These are phyloP conservation scores for Naganishia friedmannii DNA, from an alignment of 768 basidiomycete species.

Conservation along the genomic window DNA sequence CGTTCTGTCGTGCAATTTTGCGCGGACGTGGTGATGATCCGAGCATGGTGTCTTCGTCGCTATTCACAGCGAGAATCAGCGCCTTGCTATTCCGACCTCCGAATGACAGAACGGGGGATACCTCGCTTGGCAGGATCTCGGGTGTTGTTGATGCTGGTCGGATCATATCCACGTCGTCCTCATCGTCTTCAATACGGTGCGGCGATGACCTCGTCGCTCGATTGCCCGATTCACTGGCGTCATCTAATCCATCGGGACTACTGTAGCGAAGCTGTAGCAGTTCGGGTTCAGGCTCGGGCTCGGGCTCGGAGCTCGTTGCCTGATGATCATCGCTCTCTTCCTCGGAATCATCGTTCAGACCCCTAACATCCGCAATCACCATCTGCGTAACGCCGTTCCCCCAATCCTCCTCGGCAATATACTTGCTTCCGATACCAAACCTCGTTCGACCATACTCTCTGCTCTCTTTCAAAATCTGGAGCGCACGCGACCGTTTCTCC, in stretches of 20 bases:
- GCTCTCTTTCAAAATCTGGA: slow-evolving; percentile 68
- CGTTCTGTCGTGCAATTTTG: background rate
- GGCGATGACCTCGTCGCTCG: background rate
- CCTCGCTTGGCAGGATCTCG: background rate
- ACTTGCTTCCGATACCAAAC: slow-evolving; percentile 67
- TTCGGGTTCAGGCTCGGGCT: background rate
- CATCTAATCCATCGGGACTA: too few relatives aligned
- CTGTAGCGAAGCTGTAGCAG: background rate
- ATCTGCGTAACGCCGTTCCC: slow-evolving; percentile 26
- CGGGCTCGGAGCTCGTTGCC: background rate
- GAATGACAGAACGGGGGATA: slow-evolving; percentile 4
- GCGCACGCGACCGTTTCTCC: slow-evolving; percentile 51
- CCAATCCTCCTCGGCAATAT: slow-evolving; percentile 36
- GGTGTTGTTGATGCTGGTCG: background rate
- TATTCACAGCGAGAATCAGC: background rate
- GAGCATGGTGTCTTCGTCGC: background rate
- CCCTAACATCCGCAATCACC: slow-evolving; percentile 23
- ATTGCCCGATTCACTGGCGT: background rate
- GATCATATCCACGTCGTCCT: slow-evolving; percentile 6
- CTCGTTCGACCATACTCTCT: slow-evolving; percentile 77
- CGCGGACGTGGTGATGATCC: background rate
- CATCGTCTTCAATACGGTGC: background rate
- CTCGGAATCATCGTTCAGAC: background rate
- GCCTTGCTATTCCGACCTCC: background rate
- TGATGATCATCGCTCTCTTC: slow-evolving; percentile 13